A percentile compares a stretch with the other conserved stretches of the same genome.
Conservation (phyloP, 441 rosid genomes). For the Lepidium campestre region DNA sequence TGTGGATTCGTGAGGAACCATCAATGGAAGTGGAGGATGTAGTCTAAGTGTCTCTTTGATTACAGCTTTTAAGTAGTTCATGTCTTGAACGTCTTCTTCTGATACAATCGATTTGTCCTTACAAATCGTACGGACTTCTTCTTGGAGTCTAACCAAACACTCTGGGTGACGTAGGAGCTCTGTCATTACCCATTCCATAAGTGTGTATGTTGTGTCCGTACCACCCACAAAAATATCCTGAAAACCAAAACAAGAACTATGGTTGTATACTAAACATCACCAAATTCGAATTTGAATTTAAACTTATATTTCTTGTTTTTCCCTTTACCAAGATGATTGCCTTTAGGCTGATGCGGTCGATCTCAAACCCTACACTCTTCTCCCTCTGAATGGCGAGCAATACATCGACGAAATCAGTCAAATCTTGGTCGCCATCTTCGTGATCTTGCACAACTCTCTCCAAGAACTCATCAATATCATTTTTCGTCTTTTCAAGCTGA, state of each 20-base stretch:
- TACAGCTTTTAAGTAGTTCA: conserved; percentile 22
- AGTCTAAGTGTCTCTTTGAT: conserved; percentile 11
- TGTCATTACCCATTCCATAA: conserved; percentile 28
- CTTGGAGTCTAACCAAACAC: background rate
- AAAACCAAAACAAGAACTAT: background rate
- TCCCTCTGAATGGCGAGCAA: conserved; percentile 32
- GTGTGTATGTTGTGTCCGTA: conserved; percentile 15
- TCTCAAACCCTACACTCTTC: conserved; percentile 17
- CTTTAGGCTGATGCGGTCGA: conserved; percentile 36
- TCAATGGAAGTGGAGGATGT: conserved; percentile 22
- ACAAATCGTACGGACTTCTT: conserved; percentile 6
- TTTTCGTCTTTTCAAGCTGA: conserved; percentile 2
- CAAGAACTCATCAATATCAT: conserved; percentile 31
- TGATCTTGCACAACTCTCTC: conserved; percentile 34
- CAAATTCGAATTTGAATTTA: background rate
- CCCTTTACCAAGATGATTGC: conserved; percentile 39
- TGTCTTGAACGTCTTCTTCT: conserved; percentile 12
- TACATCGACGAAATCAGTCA: conserved; percentile 28
- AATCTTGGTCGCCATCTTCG: background rate
- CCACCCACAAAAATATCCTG: conserved; percentile 22
- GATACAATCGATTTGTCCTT: background rate
- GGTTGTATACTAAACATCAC: background rate
- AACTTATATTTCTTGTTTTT: background rate
- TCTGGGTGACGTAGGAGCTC: conserved; percentile 15
- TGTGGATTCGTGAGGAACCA: conserved; percentile 13